A percentile compares a stretch with the other conserved stretches of the same genome.
Conservation (phyloP, 2,329 filamentous ascomycete genomes). For the Talaromyces verruculosus region DNA sequence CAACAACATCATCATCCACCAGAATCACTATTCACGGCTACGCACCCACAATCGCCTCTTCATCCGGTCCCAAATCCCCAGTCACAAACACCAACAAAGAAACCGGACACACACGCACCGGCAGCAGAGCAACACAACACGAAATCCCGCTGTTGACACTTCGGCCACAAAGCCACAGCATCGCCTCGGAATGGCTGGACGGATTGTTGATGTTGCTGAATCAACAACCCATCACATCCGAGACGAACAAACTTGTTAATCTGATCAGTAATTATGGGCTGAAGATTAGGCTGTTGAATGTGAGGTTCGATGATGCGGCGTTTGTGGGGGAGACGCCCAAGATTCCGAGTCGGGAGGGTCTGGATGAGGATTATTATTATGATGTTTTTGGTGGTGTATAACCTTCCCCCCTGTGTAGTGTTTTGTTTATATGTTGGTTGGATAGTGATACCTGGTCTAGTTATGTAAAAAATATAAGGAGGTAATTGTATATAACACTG, state of each 20-base stretch:
- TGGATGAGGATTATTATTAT: constrained; percentile 94
- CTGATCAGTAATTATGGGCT: constrained; percentile 87
- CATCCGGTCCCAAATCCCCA: constrained; percentile 26
- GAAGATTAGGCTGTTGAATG: constrained; percentile 88
- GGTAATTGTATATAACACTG: not conserved
- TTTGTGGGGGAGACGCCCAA: constrained; percentile 68
- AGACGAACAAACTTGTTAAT: constrained; percentile 85
- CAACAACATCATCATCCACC: constrained; percentile 50
- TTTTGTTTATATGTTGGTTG: not conserved
- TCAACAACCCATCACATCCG: constrained; percentile 93
- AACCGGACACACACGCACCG: constrained; percentile 34
- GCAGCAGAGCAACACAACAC: constrained; percentile 44
- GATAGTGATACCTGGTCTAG: not conserved
- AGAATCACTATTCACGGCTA: constrained; percentile 92
- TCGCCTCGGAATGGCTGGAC: constrained; percentile 95
- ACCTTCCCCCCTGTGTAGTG: not conserved
- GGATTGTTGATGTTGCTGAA: constrained; percentile 92
- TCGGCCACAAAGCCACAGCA: constrained; percentile 73
- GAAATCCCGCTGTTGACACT: constrained; percentile 81
- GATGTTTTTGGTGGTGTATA: constrained; percentile 59
- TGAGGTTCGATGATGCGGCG: constrained; percentile 78
- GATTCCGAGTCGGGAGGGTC: constrained; percentile 76
- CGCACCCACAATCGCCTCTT: constrained; percentile 32
- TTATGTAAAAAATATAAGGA: not conserved
- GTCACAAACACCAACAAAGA: constrained; percentile 33